phyloP scores from a whole-genome alignment of 768 basidiomycete genomes.

The Steccherinum ochraceum region DNA sequence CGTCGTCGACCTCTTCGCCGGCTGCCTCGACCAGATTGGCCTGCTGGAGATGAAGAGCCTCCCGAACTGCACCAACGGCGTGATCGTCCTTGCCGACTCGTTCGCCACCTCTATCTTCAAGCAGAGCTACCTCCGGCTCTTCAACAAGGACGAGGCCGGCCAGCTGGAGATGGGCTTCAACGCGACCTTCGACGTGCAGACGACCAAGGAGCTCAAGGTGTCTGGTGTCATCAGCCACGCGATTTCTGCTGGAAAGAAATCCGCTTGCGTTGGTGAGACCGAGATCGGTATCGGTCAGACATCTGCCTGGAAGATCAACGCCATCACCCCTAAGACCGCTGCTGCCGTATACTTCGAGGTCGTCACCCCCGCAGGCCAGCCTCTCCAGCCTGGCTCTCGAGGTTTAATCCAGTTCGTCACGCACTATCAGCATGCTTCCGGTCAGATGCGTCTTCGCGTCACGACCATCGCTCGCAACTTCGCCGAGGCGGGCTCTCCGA shows the following conservation, averaged over 20 bases:
- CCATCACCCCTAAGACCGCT: conserved; percentile 80
- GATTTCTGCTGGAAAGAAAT: conserved; percentile 96
- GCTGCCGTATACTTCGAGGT: conserved; percentile 97
- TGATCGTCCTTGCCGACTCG: conserved; percentile 92
- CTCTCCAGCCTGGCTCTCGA: conserved; percentile 80
- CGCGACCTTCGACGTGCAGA: conserved; percentile 98
- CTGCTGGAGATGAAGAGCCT: conserved; percentile 96
- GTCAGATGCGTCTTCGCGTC: conserved; percentile 93
- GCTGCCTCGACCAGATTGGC: conserved; percentile 97
- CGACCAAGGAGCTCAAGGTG: conserved; percentile 97
- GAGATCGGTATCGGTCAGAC: conserved; percentile 99
- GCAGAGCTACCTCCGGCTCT: conserved; percentile 90
- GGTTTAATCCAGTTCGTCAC: conserved; percentile 98
- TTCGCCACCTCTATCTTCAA: conserved; percentile 99
- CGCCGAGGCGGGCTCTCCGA: conserved; percentile 93
- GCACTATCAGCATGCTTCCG: conserved; percentile 95
- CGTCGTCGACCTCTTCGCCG: conserved; percentile 91
- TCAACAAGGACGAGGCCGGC: conserved; percentile 90
- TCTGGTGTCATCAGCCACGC: conserved; percentile 97
- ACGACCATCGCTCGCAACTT: conserved; percentile 97
- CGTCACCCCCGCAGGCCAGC: conserved; percentile 93
- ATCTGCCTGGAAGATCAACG: conserved; percentile 96
- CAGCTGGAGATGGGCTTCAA: conserved; percentile 97
- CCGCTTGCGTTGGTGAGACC: conserved; percentile 94
- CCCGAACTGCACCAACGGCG: conserved; percentile 93